Percentiles rank a stretch among this genome's conserved stretches.
Evolutionary conservation across 1,139 yeast genomes (phyloP).

Genomic region (Blastobotrys capitulatus): DNA sequence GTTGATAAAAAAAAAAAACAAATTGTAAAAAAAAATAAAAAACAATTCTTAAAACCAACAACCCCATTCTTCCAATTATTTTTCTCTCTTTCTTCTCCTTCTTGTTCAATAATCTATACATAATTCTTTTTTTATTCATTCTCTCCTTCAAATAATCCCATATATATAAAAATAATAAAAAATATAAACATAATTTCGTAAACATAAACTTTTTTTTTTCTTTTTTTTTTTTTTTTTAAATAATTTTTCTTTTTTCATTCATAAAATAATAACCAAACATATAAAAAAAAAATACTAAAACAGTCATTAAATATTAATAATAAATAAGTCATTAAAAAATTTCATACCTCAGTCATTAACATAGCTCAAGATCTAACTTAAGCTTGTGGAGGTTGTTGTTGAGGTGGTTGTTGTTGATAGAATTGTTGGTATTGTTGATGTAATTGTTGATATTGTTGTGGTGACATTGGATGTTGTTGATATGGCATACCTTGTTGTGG

Average conservation of each 20-base stretch:
- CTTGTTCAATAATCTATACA: no score
- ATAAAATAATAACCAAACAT: not conserved
- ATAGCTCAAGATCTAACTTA: no score
- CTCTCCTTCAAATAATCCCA: no score
- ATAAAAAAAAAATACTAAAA: constrained; percentile 8
- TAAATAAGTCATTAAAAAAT: not conserved
- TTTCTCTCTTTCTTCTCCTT: no score
- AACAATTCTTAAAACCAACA: no score
- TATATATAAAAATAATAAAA: no score
- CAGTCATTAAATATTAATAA: not conserved
- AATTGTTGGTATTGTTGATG: not conserved
- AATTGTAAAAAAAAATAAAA: no score
- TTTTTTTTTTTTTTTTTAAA: constrained; percentile 1
- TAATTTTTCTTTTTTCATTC: not conserved
- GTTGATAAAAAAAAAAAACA: no score
- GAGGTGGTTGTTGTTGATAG: constrained; percentile 7
- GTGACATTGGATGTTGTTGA: constrained; percentile 7
- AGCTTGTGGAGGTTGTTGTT: constrained; percentile 10
- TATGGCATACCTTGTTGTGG: not conserved
- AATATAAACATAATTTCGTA: no score
- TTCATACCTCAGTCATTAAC: no score
- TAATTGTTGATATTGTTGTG: constrained; percentile 3
- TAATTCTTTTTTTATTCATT: no score
- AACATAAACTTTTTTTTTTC: not conserved
- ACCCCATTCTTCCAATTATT: no score